Evolutionary conservation across 768 basidiomycete species (phyloP).

Genomic region (Termitomyces sp.): DNA sequence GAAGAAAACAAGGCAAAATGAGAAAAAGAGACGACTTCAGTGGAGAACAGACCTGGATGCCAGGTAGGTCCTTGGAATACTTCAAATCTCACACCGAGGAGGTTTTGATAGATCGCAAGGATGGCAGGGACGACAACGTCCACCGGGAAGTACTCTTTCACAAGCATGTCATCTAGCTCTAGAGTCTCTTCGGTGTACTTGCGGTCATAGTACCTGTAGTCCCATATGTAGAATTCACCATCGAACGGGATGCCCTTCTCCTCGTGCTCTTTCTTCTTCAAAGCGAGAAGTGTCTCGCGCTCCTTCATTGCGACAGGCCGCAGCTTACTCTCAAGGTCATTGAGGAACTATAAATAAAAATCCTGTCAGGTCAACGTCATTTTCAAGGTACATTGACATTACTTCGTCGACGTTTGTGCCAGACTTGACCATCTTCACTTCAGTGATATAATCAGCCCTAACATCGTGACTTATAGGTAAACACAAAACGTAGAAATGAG

Average conservation of each 20-base stretch:
- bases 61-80: slow-evolving; percentile 60
- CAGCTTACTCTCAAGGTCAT: slow-evolving; percentile 69
- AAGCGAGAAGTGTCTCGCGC: slow-evolving; percentile 52
- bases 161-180: slow-evolving; percentile 65
- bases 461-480: background rate
- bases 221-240: slow-evolving; percentile 76
- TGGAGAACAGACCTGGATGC: slow-evolving; percentile 58
- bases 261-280: slow-evolving; percentile 73
- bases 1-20: background rate
- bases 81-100: slow-evolving; percentile 73
- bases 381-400: background rate
- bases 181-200: slow-evolving; percentile 63
- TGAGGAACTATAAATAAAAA: slow-evolving; percentile 51
- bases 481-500: background rate
- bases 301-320: slow-evolving; percentile 69
- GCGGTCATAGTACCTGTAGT: slow-evolving; percentile 72
- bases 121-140: slow-evolving; percentile 77
- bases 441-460: slow-evolving; percentile 77
- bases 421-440: slow-evolving; percentile 81
- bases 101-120: slow-evolving; percentile 75
- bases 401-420: slow-evolving; percentile 56
- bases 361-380: slow-evolving; percentile 3
- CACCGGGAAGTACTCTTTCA: slow-evolving; percentile 91
- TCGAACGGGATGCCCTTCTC: slow-evolving; percentile 58
- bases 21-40: background rate